phyloP scores from a whole-genome alignment of 495 filamentous ascomycete genomes.

The Xylaria cubensis region DNA sequence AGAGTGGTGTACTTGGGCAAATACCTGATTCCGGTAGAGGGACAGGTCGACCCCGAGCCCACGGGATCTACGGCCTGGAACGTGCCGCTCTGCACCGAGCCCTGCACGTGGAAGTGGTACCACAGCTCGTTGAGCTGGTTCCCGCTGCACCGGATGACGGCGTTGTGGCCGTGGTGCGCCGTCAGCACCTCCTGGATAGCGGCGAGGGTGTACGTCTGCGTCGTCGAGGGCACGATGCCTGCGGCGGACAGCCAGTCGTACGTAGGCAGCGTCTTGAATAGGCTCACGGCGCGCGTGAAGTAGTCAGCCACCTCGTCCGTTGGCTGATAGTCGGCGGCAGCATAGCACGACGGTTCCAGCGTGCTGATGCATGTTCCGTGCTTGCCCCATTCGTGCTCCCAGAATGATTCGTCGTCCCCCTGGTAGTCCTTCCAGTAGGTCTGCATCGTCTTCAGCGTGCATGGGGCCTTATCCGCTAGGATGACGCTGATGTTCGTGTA shows the following conservation, averaged over 20 bases:
- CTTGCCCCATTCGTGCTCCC: slow-evolving; percentile 85
- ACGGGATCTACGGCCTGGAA: slow-evolving; percentile 60
- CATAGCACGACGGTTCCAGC: slow-evolving; percentile 74
- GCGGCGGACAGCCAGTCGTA: slow-evolving; percentile 65
- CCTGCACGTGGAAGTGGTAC: slow-evolving; percentile 79
- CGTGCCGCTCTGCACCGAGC: slow-evolving; percentile 70
- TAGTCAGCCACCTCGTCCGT: slow-evolving; percentile 62
- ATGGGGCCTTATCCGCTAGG: slow-evolving; percentile 29
- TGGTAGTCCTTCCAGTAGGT: slow-evolving; percentile 68
- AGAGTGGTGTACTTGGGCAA: slow-evolving; percentile 36
- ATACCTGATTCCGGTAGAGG: slow-evolving; percentile 39
- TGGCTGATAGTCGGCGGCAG: slow-evolving; percentile 52
- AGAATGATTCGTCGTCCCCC: slow-evolving; percentile 68
- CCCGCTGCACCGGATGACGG: slow-evolving; percentile 69
- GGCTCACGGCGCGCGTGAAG: slow-evolving; percentile 58
- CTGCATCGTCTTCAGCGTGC: slow-evolving; percentile 67
- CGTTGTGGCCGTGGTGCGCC: slow-evolving; percentile 58
- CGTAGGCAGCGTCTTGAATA: slow-evolving; percentile 61
- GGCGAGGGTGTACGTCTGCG: slow-evolving; percentile 64
- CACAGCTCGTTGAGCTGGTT: slow-evolving; percentile 71
- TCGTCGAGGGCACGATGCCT: slow-evolving; percentile 65
- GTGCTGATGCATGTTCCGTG: slow-evolving; percentile 75
- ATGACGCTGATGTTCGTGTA: slow-evolving; percentile 70
- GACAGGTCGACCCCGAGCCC: slow-evolving; percentile 34
- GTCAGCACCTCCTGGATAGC: slow-evolving; percentile 69